Evolutionary conservation across 2,329 filamentous ascomycete species (phyloP), one percentile per base, ranked within the genome.

Genomic region (Sporothrix humicola): DNA sequence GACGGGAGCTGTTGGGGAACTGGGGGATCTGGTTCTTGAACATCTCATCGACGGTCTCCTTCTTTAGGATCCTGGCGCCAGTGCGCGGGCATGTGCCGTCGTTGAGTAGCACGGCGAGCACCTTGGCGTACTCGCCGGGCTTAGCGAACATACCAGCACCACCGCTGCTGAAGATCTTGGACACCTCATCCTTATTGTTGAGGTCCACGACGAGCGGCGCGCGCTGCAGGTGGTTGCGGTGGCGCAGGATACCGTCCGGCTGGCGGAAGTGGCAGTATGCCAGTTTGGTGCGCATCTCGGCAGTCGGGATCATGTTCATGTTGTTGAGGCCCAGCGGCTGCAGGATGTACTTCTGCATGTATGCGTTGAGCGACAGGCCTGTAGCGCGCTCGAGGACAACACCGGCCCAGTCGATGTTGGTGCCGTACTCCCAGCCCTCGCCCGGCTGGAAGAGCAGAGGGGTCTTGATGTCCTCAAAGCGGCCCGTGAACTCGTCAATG

Each of bases 41-140:
- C 87, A 92, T 89, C 61, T 85, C 78, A 31, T 88, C 83, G 1
- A 92, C 85, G 0, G 88, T 90, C 48, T 84, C 82, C 20, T 84
- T 81, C 48, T 83, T 81, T 20, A 92, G 82, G 61, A 92, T 84
- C 66, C 82, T 81, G 0, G 79, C 79, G 2, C 85, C 85, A 0
- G 88, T 91, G 0, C 77, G 83, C 0, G 90, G 86, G n/a, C 84
- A 87, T 0, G 81, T 86, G 72, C 90, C 90, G 75, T 90, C 82
- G 77, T 92, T 92, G 59, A 92, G 81, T 1, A 92, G 80, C 0
- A 84, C 83, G 0, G 87, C 85, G 12, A 92, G 84, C 72, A 91
- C 85, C 76, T 87, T 85, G 17, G 79, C 79, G 73, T 84, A 85
- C 76, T 86, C 84, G 12, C 73, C 74, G 0, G 83, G 81, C 23